phyloP scores from a whole-genome alignment of 1,139 yeast species.

The Scheffersomyces quercinus region DNA sequence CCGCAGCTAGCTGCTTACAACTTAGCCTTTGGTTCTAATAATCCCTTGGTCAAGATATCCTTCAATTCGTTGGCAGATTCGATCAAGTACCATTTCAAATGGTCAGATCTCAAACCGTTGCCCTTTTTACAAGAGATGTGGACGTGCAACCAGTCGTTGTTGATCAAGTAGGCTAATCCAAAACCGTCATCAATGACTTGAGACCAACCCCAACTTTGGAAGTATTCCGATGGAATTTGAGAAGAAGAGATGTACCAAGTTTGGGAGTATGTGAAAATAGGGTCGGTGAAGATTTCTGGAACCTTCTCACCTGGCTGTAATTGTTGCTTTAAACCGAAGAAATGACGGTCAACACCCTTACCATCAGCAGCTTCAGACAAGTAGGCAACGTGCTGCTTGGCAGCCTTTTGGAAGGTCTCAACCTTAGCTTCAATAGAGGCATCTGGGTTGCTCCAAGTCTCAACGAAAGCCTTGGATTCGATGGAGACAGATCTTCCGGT shows the following conservation, averaged over 20 bases:
- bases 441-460: slow-evolving; percentile 67
- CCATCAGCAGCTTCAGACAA: slow-evolving; percentile 82
- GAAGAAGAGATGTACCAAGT: slow-evolving; percentile 90
- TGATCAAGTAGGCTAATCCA: slow-evolving; percentile 92
- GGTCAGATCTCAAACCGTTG: slow-evolving; percentile 65
- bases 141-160: slow-evolving; percentile 81
- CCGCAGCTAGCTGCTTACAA: slow-evolving; percentile 15
- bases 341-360: slow-evolving; percentile 89
- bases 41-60: slow-evolving; percentile 52
- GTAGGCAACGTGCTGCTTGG: slow-evolving; percentile 73
- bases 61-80: slow-evolving; percentile 83
- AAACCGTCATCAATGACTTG: slow-evolving; percentile 94
- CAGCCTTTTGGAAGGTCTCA: slow-evolving; percentile 70
- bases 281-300: slow-evolving; percentile 77
- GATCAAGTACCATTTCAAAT: slow-evolving; percentile 68
- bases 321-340: slow-evolving; percentile 84
- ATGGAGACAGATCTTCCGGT: slow-evolving; percentile 86
- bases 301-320: slow-evolving; percentile 57
- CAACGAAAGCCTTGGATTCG: slow-evolving; percentile 72
- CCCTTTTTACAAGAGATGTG: slow-evolving; percentile 79
- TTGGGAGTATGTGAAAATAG: slow-evolving; percentile 70
- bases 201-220: slow-evolving; percentile 96
- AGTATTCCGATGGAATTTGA: slow-evolving; percentile 83
- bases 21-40: slow-evolving; percentile 42
- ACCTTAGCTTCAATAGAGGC: slow-evolving; percentile 61